Conservation (phyloP, 2,329 filamentous ascomycete genomes). For the Lojkania enalia region DNA sequence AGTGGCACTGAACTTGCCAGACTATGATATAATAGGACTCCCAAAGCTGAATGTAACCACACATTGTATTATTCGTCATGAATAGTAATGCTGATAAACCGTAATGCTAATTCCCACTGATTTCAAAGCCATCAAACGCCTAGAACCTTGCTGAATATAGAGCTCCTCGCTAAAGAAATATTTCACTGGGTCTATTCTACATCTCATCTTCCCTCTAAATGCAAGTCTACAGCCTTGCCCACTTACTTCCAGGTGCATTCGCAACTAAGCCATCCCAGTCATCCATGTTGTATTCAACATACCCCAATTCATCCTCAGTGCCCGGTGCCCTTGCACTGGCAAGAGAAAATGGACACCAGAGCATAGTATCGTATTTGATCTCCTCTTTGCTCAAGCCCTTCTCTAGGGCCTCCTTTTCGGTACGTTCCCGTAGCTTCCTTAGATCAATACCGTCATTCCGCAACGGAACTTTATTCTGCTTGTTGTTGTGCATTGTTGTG, state of each 20-base stretch:
- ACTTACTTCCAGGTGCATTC: not conserved
- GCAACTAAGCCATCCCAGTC: slow-evolving; percentile 60
- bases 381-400: slow-evolving; percentile 39
- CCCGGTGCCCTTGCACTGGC: slow-evolving; percentile 33
- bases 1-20: too few species aligned
- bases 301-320: slow-evolving; percentile 49
- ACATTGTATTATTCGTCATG: too few species aligned
- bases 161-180: too few species aligned
- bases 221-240: not conserved
- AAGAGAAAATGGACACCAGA: slow-evolving; percentile 52
- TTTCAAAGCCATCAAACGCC: too few species aligned
- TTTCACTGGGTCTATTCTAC: too few species aligned
- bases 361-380: slow-evolving; percentile 49
- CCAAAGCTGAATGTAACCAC: too few species aligned
- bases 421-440: slow-evolving; percentile 47
- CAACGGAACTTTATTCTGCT: slow-evolving; percentile 76
- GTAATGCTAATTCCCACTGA: too few species aligned
- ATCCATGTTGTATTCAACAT: slow-evolving; percentile 60
- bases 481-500: slow-evolving; percentile 73
- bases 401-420: slow-evolving; percentile 42
- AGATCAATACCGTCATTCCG: slow-evolving; percentile 69
- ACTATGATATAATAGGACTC: too few species aligned
- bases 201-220: too few species aligned
- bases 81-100: too few species aligned
- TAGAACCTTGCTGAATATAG: too few species aligned